These are phyloP conservation scores for Immersiporthe knoxdaviesiana DNA, from an alignment of 2,329 filamentous ascomycete genomes.

Conservation along the genomic window DNA sequence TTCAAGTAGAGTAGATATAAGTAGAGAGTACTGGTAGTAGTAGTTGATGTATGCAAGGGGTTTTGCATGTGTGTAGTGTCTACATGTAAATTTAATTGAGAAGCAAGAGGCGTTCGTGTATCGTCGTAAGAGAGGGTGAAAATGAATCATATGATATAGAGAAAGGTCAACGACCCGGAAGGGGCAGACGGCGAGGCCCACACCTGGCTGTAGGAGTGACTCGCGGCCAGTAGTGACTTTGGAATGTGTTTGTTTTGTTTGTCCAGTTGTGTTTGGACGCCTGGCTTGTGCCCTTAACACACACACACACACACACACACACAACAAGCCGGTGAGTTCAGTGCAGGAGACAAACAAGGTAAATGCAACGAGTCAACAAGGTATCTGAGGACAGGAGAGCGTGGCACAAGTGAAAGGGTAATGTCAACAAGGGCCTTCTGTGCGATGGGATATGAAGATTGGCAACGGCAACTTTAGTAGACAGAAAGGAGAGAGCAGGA, in stretches of 20 bases:
- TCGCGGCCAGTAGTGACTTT: background rate
- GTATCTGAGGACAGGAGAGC: background rate
- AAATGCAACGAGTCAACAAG: background rate
- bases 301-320: too few relatives aligned
- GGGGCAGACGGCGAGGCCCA: background rate
- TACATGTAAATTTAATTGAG: background rate
- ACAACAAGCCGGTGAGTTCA: background rate
- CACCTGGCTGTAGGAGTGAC: background rate
- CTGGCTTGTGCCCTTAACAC: background rate
- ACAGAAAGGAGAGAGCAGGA: background rate
- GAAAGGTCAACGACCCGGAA: background rate
- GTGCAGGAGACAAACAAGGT: background rate
- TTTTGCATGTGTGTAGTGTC: background rate
- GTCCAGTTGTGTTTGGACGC: background rate
- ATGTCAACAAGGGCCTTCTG: background rate
- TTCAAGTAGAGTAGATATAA: too few relatives aligned
- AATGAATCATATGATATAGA: background rate
- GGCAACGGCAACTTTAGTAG: background rate
- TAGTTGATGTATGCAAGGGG: background rate
- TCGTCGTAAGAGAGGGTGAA: background rate
- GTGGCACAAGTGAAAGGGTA: background rate
- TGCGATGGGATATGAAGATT: too few relatives aligned
- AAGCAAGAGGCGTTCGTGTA: background rate
- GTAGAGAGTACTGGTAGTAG: too few relatives aligned
- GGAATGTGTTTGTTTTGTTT: background rate